Evolutionary conservation across 192 early-diverging fungal species (phyloP).

Genomic region (Backusella tuberculispora): DNA sequence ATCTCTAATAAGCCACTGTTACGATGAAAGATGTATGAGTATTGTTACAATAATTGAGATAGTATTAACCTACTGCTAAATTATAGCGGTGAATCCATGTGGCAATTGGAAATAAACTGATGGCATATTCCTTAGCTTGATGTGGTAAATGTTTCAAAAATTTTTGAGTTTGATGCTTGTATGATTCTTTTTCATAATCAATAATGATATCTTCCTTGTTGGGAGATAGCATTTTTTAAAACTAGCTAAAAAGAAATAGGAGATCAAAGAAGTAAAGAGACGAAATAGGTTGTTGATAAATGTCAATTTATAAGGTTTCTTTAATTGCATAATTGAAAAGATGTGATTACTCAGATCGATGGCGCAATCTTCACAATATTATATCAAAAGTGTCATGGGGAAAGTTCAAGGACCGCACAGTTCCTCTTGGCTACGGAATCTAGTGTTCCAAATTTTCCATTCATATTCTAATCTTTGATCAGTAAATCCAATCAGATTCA

Average conservation of each 20-base stretch:
- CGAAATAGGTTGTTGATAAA: not conserved
- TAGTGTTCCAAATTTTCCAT: not conserved
- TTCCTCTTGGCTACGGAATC: not conserved
- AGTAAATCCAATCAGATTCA: not conserved
- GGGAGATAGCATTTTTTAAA: slow-evolving; percentile 7
- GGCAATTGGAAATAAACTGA: slow-evolving; percentile 38
- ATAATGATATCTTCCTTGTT: slow-evolving; percentile 27
- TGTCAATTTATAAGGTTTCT: slow-evolving; percentile 8
- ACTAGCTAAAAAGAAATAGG: not conserved
- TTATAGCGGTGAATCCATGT: slow-evolving; percentile 46
- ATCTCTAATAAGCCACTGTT: slow-evolving; percentile 55
- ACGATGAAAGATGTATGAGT: not conserved
- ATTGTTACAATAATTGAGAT: not conserved
- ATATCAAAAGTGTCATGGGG: not conserved
- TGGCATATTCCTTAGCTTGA: slow-evolving; percentile 28
- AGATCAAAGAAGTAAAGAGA: not conserved
- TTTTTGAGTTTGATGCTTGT: slow-evolving; percentile 21
- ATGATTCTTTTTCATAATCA: slow-evolving; percentile 38
- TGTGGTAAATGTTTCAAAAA: slow-evolving; percentile 32
- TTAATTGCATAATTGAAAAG: slow-evolving; percentile 2
- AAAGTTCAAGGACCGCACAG: not conserved
- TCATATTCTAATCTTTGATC: not conserved
- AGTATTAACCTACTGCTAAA: slow-evolving; percentile 12
- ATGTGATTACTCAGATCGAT: slow-evolving; percentile 3
- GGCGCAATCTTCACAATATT: not conserved